Base-by-base conservation (phyloP, 1,284 basidiomycete species). In the Rhodotorula sp. region DNA sequence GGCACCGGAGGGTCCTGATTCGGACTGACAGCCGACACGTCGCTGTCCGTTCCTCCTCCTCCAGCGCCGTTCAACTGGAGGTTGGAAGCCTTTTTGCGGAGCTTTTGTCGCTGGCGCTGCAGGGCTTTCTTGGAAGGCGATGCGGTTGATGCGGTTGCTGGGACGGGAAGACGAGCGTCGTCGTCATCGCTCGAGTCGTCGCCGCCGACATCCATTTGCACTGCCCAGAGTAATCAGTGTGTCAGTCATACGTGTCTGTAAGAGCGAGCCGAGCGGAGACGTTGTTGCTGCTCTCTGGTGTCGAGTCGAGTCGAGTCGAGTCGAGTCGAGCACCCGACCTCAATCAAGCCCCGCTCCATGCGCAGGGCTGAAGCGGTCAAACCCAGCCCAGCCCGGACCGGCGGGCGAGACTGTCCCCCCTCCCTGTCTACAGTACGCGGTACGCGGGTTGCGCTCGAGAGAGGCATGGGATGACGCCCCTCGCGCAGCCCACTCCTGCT, bases 91-190 rank as follows among this genome's bases (percentile, higher is more conserved):
- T 73, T 62, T 54, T 76, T 75, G 63, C 71, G 70, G 4, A 75
- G 67, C 29, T 65, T 65, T n/a, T 68, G 68, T 10, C 73, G 65
- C 47, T 72, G 59, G 29, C 71, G 68, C 7, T 67, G 67, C 21
- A 68, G 61, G 10, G 74, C 69, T 57, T 76, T 76, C 29, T 76
- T 76, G 10, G 71, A 73, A 5, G 74, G 68, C 23, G 74, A 69
- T 8, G 64, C 43, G 52, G 29, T 23, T 5, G 54, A 56, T 15
- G 23, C 16, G 7, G 67, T 48, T 15, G 70, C 58, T 0, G 64
- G 54, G 16, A 65, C 58, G 8, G 69, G 60, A 6, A 54, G 26
- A 31, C 49, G 39, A 5, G 47, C 47, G 10, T 64, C 67, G 8
- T 71, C 67, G 14, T 74, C 72, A 12, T 58, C 64, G 21, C 65